Base-by-base conservation (phyloP, 345 rosid genomes). In the Citrus hindsii region DNA sequence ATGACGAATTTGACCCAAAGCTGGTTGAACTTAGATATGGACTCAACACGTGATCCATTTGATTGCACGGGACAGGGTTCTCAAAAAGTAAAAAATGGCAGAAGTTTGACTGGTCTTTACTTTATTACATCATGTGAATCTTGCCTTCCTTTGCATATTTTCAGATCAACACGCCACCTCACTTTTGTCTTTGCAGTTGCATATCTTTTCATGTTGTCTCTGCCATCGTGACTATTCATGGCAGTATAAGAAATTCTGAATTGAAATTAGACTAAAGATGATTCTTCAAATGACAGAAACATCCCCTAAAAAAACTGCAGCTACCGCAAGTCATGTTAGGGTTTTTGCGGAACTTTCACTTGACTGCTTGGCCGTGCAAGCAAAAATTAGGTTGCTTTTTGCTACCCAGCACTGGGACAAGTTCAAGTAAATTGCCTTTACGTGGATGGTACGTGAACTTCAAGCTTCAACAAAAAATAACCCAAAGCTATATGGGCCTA, bases 401-500 rank as follows among this genome's bases (percentile, higher is more conserved):
- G 88, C 86, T 85, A 58, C 84, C 85, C 67, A 24, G 80, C 60
- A 24, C 25, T 1, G 82, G 76, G 87, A 82, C 88, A 87, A 61
- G 40, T 64, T 25, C 62, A 2, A 16, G 59, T 69, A 12, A 46
- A 46, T 69, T 51, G 71, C 88, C 92, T 87, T 87, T 82, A 79
- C 89, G 86, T 89, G 86, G 86, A 79, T 82, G 86, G 85, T 72
- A 84, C 86, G 91, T 82, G 87, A 86, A 80, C 76, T 74, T 61
- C 46, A 73, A 73, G 81, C 77, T 78, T 70, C 55, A 33, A 46
- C 69, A 68, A 42, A 79, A 79, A 74, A 21, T 40, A 59, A 46
- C 61, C 24, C 12, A 46, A 2, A 12, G 51, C 51, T 3, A 46
- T 13, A 3, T 46, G 18, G 16, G 18, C 18, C 1, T 12, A 3